phyloP scores from a whole-genome alignment of 768 basidiomycete genomes.

The Terana coerulea region DNA sequence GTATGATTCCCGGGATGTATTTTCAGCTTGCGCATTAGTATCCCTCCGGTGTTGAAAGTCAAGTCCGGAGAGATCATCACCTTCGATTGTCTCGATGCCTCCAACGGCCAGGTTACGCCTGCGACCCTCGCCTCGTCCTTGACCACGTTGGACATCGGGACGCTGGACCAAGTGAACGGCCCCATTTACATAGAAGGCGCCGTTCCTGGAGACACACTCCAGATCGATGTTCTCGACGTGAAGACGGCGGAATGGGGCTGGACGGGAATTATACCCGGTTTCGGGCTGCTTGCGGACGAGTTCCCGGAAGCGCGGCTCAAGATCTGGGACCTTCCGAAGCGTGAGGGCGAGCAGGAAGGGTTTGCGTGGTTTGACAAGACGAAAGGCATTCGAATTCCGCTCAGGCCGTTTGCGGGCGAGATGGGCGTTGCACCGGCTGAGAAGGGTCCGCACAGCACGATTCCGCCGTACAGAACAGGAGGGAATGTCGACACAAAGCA shows the following conservation, averaged over 20 bases:
- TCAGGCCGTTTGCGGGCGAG: constrained; percentile 59
- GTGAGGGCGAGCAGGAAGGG: constrained; percentile 10
- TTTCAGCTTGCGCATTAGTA: constrained; percentile 29
- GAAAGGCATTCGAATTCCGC: constrained; percentile 44
- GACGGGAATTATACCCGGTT: constrained; percentile 56
- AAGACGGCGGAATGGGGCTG: constrained; percentile 57
- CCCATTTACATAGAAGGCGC: constrained; percentile 54
- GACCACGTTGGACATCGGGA: constrained; percentile 39
- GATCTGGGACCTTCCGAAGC: constrained; percentile 46
- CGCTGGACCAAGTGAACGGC: constrained; percentile 57
- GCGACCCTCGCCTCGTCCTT: constrained; percentile 36
- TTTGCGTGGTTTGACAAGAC: constrained; percentile 49
- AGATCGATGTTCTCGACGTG: constrained; percentile 54
- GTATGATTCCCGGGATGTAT: not conserved
- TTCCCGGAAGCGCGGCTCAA: constrained; percentile 48
- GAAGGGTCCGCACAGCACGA: constrained; percentile 52
- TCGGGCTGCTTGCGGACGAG: constrained; percentile 55
- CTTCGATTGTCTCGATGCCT: constrained; percentile 62
- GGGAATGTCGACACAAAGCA: constrained; percentile 63
- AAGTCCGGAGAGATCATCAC: constrained; percentile 51
- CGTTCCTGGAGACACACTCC: constrained; percentile 52
- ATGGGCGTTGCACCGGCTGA: constrained; percentile 57
- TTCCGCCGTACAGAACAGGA: constrained; percentile 58
- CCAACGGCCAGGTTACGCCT: constrained; percentile 54
- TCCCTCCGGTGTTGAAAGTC: constrained; percentile 46